A percentile compares a stretch with the other conserved stretches of the same genome.
Conservation (phyloP, 208 protist genomes). For the Trichomonas vaginalis region DNA sequence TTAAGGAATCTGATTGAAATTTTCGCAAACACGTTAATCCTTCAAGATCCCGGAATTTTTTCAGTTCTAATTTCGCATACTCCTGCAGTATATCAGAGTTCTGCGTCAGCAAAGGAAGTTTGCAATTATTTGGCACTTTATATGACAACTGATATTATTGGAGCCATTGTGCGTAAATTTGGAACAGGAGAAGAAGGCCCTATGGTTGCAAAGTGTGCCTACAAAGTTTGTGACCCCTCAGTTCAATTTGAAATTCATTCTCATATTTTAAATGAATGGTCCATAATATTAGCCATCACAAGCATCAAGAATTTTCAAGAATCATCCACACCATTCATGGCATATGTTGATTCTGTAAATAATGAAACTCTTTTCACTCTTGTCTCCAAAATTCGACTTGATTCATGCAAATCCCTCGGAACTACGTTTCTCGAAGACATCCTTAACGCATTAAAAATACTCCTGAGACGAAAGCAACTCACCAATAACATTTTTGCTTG, state of each 20-base stretch:
- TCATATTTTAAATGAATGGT: not conserved
- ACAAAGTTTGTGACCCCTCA: not conserved
- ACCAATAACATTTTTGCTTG: not conserved
- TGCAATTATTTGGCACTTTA: not conserved
- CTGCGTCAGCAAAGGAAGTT: not conserved
- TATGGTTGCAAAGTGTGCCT: not conserved
- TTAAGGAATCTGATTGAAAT: not conserved
- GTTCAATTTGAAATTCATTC: not conserved
- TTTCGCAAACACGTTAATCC: not conserved
- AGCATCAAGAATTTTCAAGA: not conserved
- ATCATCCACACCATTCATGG: not conserved
- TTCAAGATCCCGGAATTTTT: not conserved
- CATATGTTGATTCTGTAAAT: not conserved
- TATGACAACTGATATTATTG: not conserved
- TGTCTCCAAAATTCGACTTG: not conserved
- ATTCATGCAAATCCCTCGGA: not conserved
- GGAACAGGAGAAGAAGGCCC: not conserved
- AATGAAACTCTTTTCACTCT: not conserved
- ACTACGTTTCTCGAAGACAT: not conserved
- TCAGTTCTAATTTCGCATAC: not conserved
- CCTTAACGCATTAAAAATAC: not conserved
- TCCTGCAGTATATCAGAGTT: not conserved
- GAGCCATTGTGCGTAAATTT: not conserved
- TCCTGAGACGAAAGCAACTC: not conserved
- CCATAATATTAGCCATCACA: not conserved